Base-by-base conservation (phyloP, 495 filamentous ascomycete species). In the Daldinia decipiens region DNA sequence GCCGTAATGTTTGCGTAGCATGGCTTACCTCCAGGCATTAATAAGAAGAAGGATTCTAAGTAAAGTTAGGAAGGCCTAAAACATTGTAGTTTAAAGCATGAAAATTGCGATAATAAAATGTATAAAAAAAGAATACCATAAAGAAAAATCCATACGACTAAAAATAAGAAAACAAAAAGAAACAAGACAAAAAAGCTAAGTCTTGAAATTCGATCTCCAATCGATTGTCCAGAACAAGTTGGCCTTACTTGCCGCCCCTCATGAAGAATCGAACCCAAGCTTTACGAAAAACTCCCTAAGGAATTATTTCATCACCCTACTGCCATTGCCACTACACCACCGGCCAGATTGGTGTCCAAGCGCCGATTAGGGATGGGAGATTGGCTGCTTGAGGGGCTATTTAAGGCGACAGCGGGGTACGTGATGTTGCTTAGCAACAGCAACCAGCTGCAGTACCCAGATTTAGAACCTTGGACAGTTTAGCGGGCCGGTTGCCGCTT, bases 181-280 rank as follows among this genome's bases (percentile, higher is more conserved):
- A 45, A 21, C 21, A 47, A 24, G 8, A 45, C n/a, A 45, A 45
- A 45, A 47, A 47, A 47, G 43, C 19, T 47, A 5, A 21, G 43
- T 12, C 43, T 11, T 3, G 4, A 7, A 13, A 24, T 24, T 24
- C 43, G 19, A 47, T 19, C 43, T 24, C 43, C 3, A 21, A 21
- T 47, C 43, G 43, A 21, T 24, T 47, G 43, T 13, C 43, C 43
- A 5, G 43, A 47, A 47, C 43, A 47, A 47, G 43, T 47, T 13
- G 43, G 17, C 43, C 43, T 47, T 47, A 19, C 19, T 21, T 47
- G 43, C 43, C 19, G 43, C 43, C 43, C 19, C 43, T 21, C 17
- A 47, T 19, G 4, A 9, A 24, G n/a, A 11, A 47, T 47, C 8
- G 43, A 47, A 47, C 43, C 43, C 19, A 47, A 47, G 43, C 19